These are phyloP conservation scores for Globisporangium orthogonon DNA, from an alignment of 352 stramenopile genomes.

Conservation along the genomic window DNA sequence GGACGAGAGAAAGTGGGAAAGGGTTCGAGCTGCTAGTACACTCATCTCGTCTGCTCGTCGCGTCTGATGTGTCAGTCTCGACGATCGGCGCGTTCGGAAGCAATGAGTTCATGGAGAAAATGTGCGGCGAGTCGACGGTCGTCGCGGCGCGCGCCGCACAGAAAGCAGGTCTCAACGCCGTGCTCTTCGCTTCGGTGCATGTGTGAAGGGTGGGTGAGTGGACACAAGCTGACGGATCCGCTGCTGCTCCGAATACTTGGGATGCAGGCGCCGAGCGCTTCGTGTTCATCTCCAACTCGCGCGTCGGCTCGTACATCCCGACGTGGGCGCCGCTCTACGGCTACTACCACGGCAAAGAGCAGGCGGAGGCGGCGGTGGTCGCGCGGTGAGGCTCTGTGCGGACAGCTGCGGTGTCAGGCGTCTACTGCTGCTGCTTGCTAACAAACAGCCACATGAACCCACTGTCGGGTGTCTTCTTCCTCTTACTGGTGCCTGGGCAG, in stretches of 20 bases:
- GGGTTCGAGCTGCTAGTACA: not conserved
- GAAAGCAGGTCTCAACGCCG: constrained; percentile 30
- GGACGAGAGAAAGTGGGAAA: not conserved
- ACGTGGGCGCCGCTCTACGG: constrained; percentile 75
- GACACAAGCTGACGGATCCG: no score
- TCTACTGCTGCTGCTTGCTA: no score
- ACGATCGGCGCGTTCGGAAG: constrained; percentile 85
- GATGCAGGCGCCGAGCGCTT: constrained; percentile 56
- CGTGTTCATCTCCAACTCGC: constrained; percentile 91
- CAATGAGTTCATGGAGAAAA: constrained; percentile 86
- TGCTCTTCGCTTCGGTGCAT: not conserved
- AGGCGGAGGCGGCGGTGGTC: constrained; percentile 70
- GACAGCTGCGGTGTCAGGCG: not conserved
- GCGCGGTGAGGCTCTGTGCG: constrained; percentile 22
- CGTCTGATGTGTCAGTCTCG: constrained; percentile 38
- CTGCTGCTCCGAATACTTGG: no score
- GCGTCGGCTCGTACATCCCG: constrained; percentile 71
- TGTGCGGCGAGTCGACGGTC: constrained; percentile 87
- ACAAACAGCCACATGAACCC: no score
- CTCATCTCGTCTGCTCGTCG: not conserved
- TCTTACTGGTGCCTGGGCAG: constrained; percentile 4
- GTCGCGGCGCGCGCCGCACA: constrained; percentile 65
- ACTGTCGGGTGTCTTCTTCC: no score
- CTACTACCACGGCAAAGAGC: constrained; percentile 89
- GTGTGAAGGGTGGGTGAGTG: not conserved